Percentiles rank a stretch among this genome's conserved stretches.
phyloP scores from a whole-genome alignment of 2,329 filamentous ascomycete species.

The Aspergillus sp. region DNA sequence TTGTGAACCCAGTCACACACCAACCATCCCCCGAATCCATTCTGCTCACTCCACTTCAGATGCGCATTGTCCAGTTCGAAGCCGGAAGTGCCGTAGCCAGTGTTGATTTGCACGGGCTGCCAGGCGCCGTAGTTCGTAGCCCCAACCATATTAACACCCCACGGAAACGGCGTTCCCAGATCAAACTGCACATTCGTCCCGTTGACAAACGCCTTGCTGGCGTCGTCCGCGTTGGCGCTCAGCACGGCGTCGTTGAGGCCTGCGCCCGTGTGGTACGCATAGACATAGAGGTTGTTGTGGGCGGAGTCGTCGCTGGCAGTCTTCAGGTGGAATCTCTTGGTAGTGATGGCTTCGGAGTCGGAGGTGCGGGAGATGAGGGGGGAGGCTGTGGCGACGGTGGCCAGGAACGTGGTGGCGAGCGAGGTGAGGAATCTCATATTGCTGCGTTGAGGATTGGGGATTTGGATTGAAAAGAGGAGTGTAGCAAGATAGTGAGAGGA shows the following conservation, averaged over 20 bases:
- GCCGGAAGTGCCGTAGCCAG: conserved; percentile 21
- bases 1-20: conserved; percentile 37
- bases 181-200: conserved; percentile 26
- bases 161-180: conserved; percentile 22
- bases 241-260: conserved; percentile 34
- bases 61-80: conserved; percentile 24
- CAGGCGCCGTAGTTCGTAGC: conserved; percentile 32
- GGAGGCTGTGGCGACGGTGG: conserved; percentile 19
- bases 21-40: conserved; percentile 34
- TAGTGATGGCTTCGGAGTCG: conserved; percentile 10
- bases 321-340: conserved; percentile 29
- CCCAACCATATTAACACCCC: conserved; percentile 23
- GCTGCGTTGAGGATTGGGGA: not conserved
- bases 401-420: conserved; percentile 23
- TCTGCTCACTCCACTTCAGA: conserved; percentile 21
- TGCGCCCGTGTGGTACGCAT: conserved; percentile 36
- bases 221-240: conserved; percentile 14
- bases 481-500: not conserved
- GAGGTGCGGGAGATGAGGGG: conserved; percentile 16
- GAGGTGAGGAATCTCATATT: conserved; percentile 24
- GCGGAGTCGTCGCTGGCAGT: conserved; percentile 19
- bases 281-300: conserved; percentile 32
- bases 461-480: not conserved
- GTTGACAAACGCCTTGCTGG: conserved; percentile 25
- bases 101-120: conserved; percentile 30